phyloP scores from a whole-genome alignment of 1,139 yeast genomes.

The Kurtzmaniella quercitrusa region DNA sequence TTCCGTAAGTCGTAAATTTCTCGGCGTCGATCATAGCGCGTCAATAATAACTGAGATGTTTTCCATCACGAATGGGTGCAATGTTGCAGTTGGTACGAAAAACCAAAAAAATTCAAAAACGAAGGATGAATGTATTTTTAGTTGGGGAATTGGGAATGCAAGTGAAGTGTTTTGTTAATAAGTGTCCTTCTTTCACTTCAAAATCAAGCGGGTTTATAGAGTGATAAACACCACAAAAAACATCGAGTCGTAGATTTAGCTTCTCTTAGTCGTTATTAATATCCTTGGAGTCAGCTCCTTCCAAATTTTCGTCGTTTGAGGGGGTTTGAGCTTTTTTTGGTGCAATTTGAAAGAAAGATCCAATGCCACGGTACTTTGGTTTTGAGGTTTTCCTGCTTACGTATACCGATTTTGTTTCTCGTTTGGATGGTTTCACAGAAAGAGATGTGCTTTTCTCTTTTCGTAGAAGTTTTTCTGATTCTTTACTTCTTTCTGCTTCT shows the following conservation, averaged over 20 bases:
- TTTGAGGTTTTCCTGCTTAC: constrained; percentile 6
- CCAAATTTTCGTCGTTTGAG: constrained; percentile 24
- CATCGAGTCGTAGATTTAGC: background rate
- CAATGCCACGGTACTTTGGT: background rate
- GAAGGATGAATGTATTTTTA: constrained; percentile 6
- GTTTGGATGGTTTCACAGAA: background rate
- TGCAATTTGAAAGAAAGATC: background rate
- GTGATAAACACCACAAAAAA: constrained; percentile 2
- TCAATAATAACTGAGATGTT: no score
- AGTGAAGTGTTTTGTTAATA: constrained; percentile 4
- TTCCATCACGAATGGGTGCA: no score
- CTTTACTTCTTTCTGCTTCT: no score
- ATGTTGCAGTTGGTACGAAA: background rate
- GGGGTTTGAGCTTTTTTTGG: constrained; percentile 21
- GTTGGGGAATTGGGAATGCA: constrained; percentile 4
- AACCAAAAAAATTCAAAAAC: background rate
- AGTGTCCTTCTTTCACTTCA: constrained; percentile 6
- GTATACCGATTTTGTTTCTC: constrained; percentile 11
- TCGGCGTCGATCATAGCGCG: background rate
- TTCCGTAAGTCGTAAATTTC: constrained; percentile 72
- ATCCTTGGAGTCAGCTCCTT: constrained; percentile 15
- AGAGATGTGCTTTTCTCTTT: background rate
- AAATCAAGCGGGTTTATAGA: constrained; percentile 5
- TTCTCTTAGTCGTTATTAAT: background rate
- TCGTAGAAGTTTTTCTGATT: no score